Evolutionary conservation across 495 filamentous ascomycete species (phyloP).

Genomic region (Staphylotrichum tortipilum): DNA sequence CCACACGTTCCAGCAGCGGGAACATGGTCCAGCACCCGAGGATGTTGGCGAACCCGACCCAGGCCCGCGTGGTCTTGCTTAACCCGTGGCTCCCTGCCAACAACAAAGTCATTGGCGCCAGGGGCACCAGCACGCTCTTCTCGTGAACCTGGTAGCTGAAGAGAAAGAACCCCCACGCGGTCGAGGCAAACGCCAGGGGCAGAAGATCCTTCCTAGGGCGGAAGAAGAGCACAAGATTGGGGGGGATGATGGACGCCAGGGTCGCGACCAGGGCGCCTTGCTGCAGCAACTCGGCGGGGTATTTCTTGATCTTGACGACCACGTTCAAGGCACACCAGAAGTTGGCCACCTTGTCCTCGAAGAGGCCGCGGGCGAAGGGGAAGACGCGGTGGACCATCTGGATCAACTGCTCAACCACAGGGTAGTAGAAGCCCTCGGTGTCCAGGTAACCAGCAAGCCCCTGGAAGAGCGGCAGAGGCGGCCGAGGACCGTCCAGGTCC

Average conservation of each 20-base stretch:
- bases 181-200: conserved; percentile 67
- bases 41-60: conserved; percentile 89
- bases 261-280: conserved; percentile 70
- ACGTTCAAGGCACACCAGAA: conserved; percentile 92
- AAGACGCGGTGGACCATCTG: conserved; percentile 87
- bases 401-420: conserved; percentile 60
- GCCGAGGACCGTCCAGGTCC: conserved; percentile 40
- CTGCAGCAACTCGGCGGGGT: conserved; percentile 59
- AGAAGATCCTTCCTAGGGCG: conserved; percentile 68
- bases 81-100: conserved; percentile 70
- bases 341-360: conserved; percentile 98
- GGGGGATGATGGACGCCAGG: conserved; percentile 62
- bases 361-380: conserved; percentile 86
- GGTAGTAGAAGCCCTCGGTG: conserved; percentile 58
- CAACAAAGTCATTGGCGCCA: conserved; percentile 84
- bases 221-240: conserved; percentile 69
- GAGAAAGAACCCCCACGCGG: conserved; percentile 93
- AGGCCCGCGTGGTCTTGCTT: conserved; percentile 64
- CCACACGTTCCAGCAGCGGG: conserved; percentile 77
- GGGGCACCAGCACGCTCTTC: conserved; percentile 84
- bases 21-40: conserved; percentile 92
- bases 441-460: conserved; percentile 52
- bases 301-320: conserved; percentile 71
- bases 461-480: conserved; percentile 49
- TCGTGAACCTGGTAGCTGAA: conserved; percentile 98